These are phyloP conservation scores for Neurospora sp. DNA, from an alignment of 495 filamentous ascomycete species.

Conservation along the genomic window DNA sequence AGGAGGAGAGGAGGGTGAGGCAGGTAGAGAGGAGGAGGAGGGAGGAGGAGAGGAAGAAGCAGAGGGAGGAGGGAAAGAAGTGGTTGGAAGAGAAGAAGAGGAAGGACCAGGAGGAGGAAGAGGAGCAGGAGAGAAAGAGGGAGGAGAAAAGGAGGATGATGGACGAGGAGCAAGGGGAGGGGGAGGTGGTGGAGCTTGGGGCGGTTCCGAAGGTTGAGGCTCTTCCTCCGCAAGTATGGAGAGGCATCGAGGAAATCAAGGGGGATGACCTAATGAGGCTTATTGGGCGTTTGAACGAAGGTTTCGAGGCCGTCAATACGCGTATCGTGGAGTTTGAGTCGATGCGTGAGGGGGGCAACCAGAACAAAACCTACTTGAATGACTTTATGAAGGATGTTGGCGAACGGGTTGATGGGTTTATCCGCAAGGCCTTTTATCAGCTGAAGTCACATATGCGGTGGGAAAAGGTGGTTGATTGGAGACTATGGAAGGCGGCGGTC, in stretches of 20 bases:
- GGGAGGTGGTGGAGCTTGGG: not conserved
- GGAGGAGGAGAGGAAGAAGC: not conserved
- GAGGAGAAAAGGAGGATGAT: not conserved
- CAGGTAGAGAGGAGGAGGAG: not conserved
- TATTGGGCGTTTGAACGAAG: not conserved
- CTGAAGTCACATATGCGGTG: not conserved
- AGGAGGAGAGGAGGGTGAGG: not conserved
- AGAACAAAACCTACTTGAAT: not conserved
- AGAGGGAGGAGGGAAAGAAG: not conserved
- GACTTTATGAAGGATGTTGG: not conserved
- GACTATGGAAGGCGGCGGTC: not conserved
- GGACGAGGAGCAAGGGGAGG: not conserved
- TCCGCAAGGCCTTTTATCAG: not conserved
- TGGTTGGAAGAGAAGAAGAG: not conserved
- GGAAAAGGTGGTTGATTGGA: not conserved
- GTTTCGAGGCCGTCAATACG: not conserved
- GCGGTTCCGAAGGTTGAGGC: not conserved
- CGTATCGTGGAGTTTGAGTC: not conserved
- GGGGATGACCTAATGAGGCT: not conserved
- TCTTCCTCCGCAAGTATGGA: not conserved
- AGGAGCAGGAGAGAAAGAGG: too few relatives aligned
- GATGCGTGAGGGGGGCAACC: not conserved
- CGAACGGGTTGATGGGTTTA: not conserved
- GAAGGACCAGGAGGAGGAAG: too few relatives aligned
- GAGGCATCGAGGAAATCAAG: not conserved